Evolutionary conservation across 768 basidiomycete genomes (phyloP).

Genomic region (Hysterangium stoloniferum): DNA sequence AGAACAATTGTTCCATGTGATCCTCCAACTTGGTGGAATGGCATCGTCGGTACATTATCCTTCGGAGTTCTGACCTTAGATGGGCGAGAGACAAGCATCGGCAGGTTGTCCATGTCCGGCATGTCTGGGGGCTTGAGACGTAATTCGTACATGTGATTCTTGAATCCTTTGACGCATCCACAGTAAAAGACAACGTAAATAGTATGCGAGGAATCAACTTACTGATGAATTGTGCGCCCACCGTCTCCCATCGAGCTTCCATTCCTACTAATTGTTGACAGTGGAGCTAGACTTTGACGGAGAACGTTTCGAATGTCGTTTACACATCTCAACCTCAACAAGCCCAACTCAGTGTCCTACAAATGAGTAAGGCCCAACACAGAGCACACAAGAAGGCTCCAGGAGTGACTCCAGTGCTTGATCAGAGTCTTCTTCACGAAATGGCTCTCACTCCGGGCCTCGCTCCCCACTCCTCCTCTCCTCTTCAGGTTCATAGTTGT

Average conservation of each 20-base stretch:
- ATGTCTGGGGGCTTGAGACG: too few relatives aligned
- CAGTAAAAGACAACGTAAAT: too few relatives aligned
- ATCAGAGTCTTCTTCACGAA: too few relatives aligned
- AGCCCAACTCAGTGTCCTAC: slow-evolving; percentile 6
- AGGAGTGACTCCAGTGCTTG: too few relatives aligned
- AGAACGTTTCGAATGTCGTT: slow-evolving; percentile 48
- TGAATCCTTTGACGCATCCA: too few relatives aligned
- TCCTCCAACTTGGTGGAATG: slow-evolving; percentile 81
- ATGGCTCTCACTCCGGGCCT: too few relatives aligned
- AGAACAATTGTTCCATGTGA: slow-evolving; percentile 73
- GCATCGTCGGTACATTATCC: slow-evolving; percentile 26
- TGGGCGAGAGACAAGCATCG: slow-evolving; percentile 11
- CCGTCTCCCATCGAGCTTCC: background rate
- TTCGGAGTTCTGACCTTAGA: slow-evolving; percentile 5
- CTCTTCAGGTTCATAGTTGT: too few relatives aligned
- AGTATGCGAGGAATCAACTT: background rate
- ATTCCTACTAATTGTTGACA: background rate
- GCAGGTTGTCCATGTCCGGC: background rate
- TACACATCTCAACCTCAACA: slow-evolving; percentile 23
- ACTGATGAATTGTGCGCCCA: background rate
- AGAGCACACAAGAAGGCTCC: too few relatives aligned
- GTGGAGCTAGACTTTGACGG: slow-evolving; percentile 15
- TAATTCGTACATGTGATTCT: too few relatives aligned
- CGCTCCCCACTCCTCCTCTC: too few relatives aligned
- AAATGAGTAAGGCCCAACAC: too few relatives aligned